Evolutionary conservation across 2,329 filamentous ascomycete species (phyloP), one percentile per base, ranked within the genome.

Genomic region (Penicillium janthinellum): DNA sequence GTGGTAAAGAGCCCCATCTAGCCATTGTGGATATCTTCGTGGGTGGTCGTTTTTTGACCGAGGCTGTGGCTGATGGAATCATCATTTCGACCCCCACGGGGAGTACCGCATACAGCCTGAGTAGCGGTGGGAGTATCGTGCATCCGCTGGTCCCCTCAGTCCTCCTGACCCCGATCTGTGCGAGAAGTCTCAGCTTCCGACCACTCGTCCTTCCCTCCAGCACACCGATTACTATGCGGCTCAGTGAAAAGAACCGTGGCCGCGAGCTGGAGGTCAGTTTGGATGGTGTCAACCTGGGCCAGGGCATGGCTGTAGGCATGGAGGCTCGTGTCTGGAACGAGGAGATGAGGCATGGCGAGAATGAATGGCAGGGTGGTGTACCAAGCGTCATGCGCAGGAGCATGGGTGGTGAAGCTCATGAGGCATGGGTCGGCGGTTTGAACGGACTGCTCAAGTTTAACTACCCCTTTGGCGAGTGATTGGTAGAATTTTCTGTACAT

Each of bases 401-500:
- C 67, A 69, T 82, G 67, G 80, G 83, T 4, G 77, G 73, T 41
- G 81, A 77, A 68, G 81, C 82, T 25, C 92, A 97, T 70, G 94
- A 98, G 75, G 92, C 94, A 17, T 99, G 95, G 95, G 94, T 99
- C 2, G 94, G 94, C 0, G 94, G 95, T 0, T 77, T 99, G 71
- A 99, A 96, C 72, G 91, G 92, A 10, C 74, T 98, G 70, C 79
- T 99, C 67, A 99, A 99, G 79, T 99, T 98, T 75, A 99, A 99
- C 75, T 91, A 96, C 78, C 93, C 94, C 0, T 98, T 98, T 81
- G 95, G 95, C 0, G 89, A 90, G 69, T 82, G 82, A 55, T 20
- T 25, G 8, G 14, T 22, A 45, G 14, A 15, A n/a, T 5, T 45
- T 11, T 47, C 6, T 55, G n/a, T 45, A 17, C 38, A 45, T 55